Evolutionary conservation across 1,139 yeast genomes (phyloP), one percentile per base, ranked within the genome.

Genomic region (Yamadazyma pseudoaaseri): DNA sequence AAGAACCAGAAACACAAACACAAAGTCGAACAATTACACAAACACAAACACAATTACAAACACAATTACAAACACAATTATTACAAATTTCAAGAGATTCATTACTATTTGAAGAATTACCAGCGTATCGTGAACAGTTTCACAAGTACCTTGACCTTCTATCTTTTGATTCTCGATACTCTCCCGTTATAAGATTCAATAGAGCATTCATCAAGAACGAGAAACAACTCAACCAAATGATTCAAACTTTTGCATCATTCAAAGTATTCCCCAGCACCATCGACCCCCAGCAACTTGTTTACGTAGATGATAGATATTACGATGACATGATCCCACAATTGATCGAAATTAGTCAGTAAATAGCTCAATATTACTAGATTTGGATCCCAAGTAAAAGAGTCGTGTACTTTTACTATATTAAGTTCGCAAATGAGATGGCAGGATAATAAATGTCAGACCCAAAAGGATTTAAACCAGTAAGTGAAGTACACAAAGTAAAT

Each of bases 161-260:
- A 13, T 65, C 73, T 5, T 68, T 61, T 46, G 74, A 69, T 46
- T 65, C 70, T 5, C 43, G 74, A 25, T 66, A 59, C 38, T 43
- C 56, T 2, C 74, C 74, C 0, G 60, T 65, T 6, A 49, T 68
- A 11, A 48, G 74, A 25, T 56, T 67, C 24, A 69, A 68, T 42
- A 51, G 60, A 13, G 37, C 53, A 4, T 41, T 67, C 22, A 55
- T 67, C 13, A 52, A 49, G 26, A 53, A 57, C 21, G 59, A 60
- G 9, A 39, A 37, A 6, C 56, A 56, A 13, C 47, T 68, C 20
- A 41, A 45, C 4, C 48, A 44, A 12, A 51, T 60, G 3, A 60
- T 69, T 18, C 34, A 43, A 15, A 57, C 56, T 32, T 52, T 69
- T 43, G 44, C 41, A 26, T 48, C 51, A 17, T 54, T 56, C 30